phyloP scores from a whole-genome alignment of 306 rosid species.

The Pachyrhizus erosus region DNA sequence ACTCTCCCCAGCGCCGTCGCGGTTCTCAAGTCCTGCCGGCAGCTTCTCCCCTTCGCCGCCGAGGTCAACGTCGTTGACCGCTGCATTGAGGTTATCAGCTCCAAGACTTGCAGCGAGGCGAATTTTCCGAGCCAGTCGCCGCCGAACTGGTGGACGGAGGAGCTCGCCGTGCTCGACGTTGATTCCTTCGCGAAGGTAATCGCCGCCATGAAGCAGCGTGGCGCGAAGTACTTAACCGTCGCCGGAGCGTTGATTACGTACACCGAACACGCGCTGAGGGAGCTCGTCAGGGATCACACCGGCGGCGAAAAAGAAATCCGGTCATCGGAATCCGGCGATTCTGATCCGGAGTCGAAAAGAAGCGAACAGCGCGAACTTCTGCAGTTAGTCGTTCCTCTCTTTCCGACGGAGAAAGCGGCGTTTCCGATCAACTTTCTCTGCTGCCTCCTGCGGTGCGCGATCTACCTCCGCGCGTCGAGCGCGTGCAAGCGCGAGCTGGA shows the following conservation, averaged over 20 bases:
- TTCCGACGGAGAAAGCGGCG: constrained; percentile 76
- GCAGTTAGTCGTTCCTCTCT: constrained; percentile 62
- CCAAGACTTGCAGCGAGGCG: constrained; percentile 72
- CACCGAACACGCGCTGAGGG: constrained; percentile 73
- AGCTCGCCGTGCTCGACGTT: constrained; percentile 63
- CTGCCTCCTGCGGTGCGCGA: constrained; percentile 84
- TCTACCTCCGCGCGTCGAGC: constrained; percentile 60
- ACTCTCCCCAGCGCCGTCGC: constrained; percentile 65
- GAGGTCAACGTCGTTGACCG: constrained; percentile 58
- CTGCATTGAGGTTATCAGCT: constrained; percentile 58
- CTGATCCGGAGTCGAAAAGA: constrained; percentile 37
- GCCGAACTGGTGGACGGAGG: constrained; percentile 95
- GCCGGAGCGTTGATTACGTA: constrained; percentile 75
- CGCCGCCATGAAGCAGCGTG: constrained; percentile 64
- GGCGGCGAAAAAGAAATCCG: constrained; percentile 46
- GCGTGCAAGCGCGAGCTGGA: constrained; percentile 71
- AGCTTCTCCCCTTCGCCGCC: constrained; percentile 63
- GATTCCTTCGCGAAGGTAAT: constrained; percentile 63
- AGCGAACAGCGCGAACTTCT: constrained; percentile 63
- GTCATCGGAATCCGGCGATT: neutral
- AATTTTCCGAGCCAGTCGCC: constrained; percentile 79
- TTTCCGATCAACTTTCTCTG: constrained; percentile 90
- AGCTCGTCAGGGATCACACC: constrained; percentile 82
- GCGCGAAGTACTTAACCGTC: constrained; percentile 57
- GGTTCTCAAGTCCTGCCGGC: constrained; percentile 71